Base-by-base conservation (phyloP, 1,139 yeast species). In the Debaryomyces udenii region DNA sequence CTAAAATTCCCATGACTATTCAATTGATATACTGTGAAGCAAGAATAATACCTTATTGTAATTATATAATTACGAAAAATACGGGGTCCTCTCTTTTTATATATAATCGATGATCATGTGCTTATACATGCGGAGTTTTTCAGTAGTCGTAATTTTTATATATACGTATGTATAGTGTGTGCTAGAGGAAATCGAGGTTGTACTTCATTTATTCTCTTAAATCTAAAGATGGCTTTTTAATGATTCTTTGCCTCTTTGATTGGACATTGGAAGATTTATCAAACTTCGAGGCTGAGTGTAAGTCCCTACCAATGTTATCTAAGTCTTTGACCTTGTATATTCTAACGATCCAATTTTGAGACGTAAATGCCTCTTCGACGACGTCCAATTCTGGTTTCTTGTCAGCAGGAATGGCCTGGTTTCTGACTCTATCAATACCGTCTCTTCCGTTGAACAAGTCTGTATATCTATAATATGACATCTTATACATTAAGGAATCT, bases 311-410 rank as follows among this genome's bases (percentile, higher is more conserved):
- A 48, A 87, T 80, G 50, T 81, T 81, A 63, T 94, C 99, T 46
- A 80, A 76, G 50, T 89, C 94, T 68, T 91, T 93, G 50, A 94
- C 90, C 74, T 90, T 88, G 73, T 87, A 94, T 48, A 94, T 80
- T 69, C 99, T 81, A 24, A 94, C 97, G 53, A 94, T 78, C 98
- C 98, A 94, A 74, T 93, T 94, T 60, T 90, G 96, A 39, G 94
- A 78, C 1, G 99, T 93, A 69, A 85, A 94, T 0, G 86, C 99
- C 71, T 94, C 99, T 57, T 94, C 99, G 35, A 91, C 73, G 39
- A 84, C 84, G 59, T 83, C 83, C 54, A 91, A 74, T 39, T 80
- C 74, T 31, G 87, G 86, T 23, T 80, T 69, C 41, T 74, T 71
- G 7, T 68, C 66, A 5, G 78, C 74, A 6, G 83, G 80, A 53